Evolutionary conservation across 108 stramenopile genomes (phyloP), one percentile per base, ranked within the genome.

Genomic region (Cyclotella distinguenda): DNA sequence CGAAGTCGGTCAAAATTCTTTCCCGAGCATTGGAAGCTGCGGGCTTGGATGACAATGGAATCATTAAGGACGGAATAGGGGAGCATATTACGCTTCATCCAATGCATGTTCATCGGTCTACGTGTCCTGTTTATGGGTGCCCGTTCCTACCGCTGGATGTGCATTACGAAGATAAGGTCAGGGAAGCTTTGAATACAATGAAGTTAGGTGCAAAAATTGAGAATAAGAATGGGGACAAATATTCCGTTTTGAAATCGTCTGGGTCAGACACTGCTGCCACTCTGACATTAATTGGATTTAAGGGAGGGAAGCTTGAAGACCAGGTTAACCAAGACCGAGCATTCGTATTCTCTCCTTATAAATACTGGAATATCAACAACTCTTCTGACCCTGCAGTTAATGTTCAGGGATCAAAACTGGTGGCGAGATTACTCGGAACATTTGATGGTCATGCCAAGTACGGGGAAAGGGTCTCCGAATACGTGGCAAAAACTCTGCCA

Each of bases 371-470:
- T 4, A 78, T 53, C 18, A 36, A 49, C 55, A 60, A 58, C 21
- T 72, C 71, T 34, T 42, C 69, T 27, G 19, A 34, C 12, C 16
- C 33, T 11, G 42, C 23, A 22, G 23, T 27, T 13, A 39, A 36
- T 12, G 6, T 33, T 1, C 28, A 52, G 0, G 36, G 12, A 10
- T 12, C n/a, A 26, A 38, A 39, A 31, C 64, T 46, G 6, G 39
- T 57, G 8, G 67, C 66, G 30, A 76, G 80, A 65, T 65, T 93
- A 32, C 36, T 94, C 39, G 89, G 88, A 10, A 84, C 86, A 22
- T 94, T 90, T 76, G 93, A 94, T 78, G 93, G 93, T 3, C 93
- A 94, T 63, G 93, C 85, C 9, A 49, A 52, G 27, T 53, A 44
- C 19, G 93, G 93, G 38, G 89, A 94, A 64, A 54, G 49, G n/a